A percentile compares a stretch with the other conserved stretches of the same genome.
phyloP scores from a whole-genome alignment of 352 stramenopile genomes.

The Phytophthora podocarpi region DNA sequence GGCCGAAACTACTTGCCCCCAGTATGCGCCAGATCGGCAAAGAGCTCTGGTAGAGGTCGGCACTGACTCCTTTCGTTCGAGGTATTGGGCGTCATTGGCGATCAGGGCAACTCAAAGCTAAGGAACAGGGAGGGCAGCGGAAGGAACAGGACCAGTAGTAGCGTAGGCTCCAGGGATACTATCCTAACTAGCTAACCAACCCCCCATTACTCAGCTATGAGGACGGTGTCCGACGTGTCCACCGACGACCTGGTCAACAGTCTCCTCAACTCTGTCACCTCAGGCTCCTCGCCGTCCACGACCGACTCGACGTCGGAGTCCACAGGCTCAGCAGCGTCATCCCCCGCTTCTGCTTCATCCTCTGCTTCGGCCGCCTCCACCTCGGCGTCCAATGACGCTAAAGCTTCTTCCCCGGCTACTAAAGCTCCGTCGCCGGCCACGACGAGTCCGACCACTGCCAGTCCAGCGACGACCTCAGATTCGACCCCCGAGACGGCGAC shows the following conservation, averaged over 20 bases:
- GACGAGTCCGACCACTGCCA: neutral
- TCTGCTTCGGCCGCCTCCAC: neutral
- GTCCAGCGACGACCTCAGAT: neutral
- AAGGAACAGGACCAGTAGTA: no score
- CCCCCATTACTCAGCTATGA: conserved; percentile 22
- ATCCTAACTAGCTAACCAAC: no score
- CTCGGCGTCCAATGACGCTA: no score
- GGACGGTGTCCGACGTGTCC: conserved; percentile 33
- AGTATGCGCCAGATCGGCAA: conserved; percentile 10
- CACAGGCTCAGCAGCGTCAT: no score
- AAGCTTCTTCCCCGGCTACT: conserved; percentile 1
- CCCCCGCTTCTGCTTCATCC: neutral
- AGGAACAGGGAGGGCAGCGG: neutral
- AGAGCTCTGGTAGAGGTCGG: conserved; percentile 12
- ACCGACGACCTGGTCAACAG: conserved; percentile 50
- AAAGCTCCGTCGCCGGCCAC: neutral
- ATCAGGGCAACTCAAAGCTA: conserved; percentile 4
- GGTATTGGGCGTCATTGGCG: conserved; percentile 20
- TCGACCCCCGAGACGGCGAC: conserved; percentile 23
- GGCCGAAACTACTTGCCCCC: conserved; percentile 11
- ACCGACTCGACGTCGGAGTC: conserved; percentile 11
- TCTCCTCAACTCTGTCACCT: conserved; percentile 43
- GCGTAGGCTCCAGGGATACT: no score
- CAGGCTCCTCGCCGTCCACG: conserved; percentile 9
- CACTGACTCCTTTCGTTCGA: conserved; percentile 27